phyloP scores from a whole-genome alignment of 192 early-diverging fungal genomes.

The Cladochytrium replicatum region DNA sequence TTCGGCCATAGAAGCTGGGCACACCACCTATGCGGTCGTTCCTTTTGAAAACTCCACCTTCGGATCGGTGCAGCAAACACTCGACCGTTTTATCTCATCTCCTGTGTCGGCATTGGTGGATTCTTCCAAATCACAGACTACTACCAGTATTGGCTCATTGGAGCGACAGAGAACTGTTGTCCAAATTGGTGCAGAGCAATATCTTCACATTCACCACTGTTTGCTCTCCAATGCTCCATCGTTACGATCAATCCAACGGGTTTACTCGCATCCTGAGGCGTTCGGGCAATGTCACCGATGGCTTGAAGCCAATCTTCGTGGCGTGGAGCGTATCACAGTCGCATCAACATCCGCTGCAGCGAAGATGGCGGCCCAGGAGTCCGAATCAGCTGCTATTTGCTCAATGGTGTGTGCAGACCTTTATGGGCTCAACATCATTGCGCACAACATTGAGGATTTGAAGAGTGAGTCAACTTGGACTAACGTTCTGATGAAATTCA shows the following conservation, averaged over 20 bases:
- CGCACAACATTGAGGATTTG: slow-evolving; percentile 66
- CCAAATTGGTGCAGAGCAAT: slow-evolving; percentile 69
- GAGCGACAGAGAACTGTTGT: too few relatives aligned
- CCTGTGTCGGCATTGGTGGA: too few relatives aligned
- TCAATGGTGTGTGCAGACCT: slow-evolving; percentile 66
- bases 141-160: too few relatives aligned
- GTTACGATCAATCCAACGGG: too few relatives aligned
- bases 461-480: slow-evolving; percentile 32
- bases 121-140: too few relatives aligned
- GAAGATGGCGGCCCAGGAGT: slow-evolving; percentile 69
- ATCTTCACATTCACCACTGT: slow-evolving; percentile 72
- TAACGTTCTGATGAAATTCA: neutral
- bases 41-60: slow-evolving; percentile 92
- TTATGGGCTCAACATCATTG: slow-evolving; percentile 68
- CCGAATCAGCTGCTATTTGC: slow-evolving; percentile 73
- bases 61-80: slow-evolving; percentile 74
- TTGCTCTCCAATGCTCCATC: slow-evolving; percentile 66
- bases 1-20: slow-evolving; percentile 59
- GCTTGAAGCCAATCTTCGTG: slow-evolving; percentile 58
- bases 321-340: slow-evolving; percentile 61
- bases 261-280: slow-evolving; percentile 65
- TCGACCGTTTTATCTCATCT: slow-evolving; percentile 65
- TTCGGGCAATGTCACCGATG: slow-evolving; percentile 74
- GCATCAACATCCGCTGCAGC: slow-evolving; percentile 81
- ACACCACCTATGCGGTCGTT: slow-evolving; percentile 78